Percentiles rank a stretch among this genome's conserved stretches.
phyloP scores from a whole-genome alignment of 2,329 filamentous ascomycete species.

The Neonectria coccinea region DNA sequence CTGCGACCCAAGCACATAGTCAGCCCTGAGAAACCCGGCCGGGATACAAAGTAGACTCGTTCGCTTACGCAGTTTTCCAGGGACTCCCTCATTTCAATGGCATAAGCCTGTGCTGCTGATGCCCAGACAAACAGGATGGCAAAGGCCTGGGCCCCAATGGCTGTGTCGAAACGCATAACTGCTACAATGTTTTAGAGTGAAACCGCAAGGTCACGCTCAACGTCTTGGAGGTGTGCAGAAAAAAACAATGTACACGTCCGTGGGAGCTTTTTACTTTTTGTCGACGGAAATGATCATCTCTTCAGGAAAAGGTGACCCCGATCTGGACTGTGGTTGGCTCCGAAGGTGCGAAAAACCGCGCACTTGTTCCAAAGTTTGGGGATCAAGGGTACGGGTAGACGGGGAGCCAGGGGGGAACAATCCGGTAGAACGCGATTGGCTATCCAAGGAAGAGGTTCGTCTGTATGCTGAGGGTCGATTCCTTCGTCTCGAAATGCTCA shows the following conservation, averaged over 20 bases:
- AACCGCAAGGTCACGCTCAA: neutral
- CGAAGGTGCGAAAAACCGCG: constrained; percentile 2
- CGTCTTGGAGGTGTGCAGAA: neutral
- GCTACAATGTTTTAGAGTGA: neutral
- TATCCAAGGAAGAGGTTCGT: neutral
- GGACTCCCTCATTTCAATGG: neutral
- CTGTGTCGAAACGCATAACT: constrained; percentile 3
- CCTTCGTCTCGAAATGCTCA: neutral
- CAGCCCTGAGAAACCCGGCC: neutral
- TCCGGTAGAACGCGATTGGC: neutral
- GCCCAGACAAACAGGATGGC: neutral
- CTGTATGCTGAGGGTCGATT: neutral
- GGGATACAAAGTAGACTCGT: neutral
- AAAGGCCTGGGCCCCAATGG: neutral
- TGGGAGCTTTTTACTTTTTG: constrained; percentile 15
- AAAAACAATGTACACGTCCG: neutral
- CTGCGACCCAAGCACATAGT: constrained; percentile 12
- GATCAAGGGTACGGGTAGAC: neutral
- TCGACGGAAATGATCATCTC: constrained; percentile 9
- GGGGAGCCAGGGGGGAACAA: neutral
- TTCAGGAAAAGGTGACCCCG: neutral
- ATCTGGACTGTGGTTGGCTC: constrained; percentile 3
- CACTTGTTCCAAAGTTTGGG: neutral
- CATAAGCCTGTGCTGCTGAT: neutral
- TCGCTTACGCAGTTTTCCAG: constrained; percentile 11